These are phyloP conservation scores for Metschnikowia aberdeeniae DNA, from an alignment of 805 yeast genomes.

Conservation along the genomic window DNA sequence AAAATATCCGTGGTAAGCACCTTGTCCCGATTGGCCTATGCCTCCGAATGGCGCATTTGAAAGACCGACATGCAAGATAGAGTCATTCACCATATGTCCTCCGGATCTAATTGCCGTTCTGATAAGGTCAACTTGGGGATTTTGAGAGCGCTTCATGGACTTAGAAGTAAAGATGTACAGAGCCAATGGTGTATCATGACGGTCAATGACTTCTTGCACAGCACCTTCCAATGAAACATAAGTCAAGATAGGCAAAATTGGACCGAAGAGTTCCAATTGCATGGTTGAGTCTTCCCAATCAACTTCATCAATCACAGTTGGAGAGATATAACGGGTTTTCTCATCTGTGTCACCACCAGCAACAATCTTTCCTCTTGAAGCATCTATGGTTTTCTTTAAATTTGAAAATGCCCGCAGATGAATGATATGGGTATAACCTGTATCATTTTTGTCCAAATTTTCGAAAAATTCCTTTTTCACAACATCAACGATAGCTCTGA, in stretches of 20 bases:
- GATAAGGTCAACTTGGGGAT: constrained; percentile 41
- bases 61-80: constrained; percentile 65
- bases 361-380: constrained; percentile 52
- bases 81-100: constrained; percentile 64
- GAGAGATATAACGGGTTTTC: constrained; percentile 52
- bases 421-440: constrained; percentile 55
- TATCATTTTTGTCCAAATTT: constrained; percentile 22
- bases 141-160: constrained; percentile 43
- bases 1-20: constrained; percentile 73
- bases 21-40: constrained; percentile 77
- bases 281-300: constrained; percentile 64
- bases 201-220: constrained; percentile 37
- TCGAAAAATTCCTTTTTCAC: constrained; percentile 45
- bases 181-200: constrained; percentile 78
- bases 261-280: constrained; percentile 80
- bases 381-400: constrained; percentile 39
- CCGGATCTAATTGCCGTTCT: constrained; percentile 64
- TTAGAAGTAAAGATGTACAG: constrained; percentile 59
- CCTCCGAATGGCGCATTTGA: constrained; percentile 86
- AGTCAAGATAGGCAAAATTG: constrained; percentile 70
- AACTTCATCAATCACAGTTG: constrained; percentile 68
- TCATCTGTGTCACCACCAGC: constrained; percentile 43
- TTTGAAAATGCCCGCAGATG: constrained; percentile 51
- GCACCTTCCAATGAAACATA: constrained; percentile 45
- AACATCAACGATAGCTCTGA: constrained; percentile 37